Evolutionary conservation across 805 yeast genomes (phyloP), one percentile per base, ranked within the genome.

Genomic region (Ogataea pini): DNA sequence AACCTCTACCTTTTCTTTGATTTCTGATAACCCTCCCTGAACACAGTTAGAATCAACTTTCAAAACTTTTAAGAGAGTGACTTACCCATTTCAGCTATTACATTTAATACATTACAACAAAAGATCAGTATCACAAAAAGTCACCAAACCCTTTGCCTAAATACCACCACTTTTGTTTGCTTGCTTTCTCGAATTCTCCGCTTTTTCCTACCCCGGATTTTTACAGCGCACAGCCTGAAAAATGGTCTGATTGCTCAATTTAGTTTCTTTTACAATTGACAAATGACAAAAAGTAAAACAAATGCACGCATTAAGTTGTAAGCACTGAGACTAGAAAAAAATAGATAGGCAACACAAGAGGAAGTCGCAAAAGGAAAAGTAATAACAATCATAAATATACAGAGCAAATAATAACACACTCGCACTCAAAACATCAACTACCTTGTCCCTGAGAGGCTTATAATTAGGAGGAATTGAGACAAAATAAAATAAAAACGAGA

Each of bases 1-100:
- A 91, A 75, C 98, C 97, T 78, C 96, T 96, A 86, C 97, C 97
- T 83, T 94, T 92, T 89, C 99, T 91, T 86, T 92, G 99, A 85
- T 92, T 92, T 82, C 98, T 95, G 83, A 92, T 92, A 80, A 92
- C 99, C 85, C 97, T 89, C 86, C 96, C 96, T 83, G 24, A 7
- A 24, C 31, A 13, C 16, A 14, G 27, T 14, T 14, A 25, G 13
- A 7, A 4, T 22, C 9, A 17, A 8, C 8, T 4, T n/a, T n/a
- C n/a, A n/a, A n/a, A n/a, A n/a, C n/a, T n/a, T n/a, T n/a, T n/a
- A n/a, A n/a, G n/a, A n/a, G n/a, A n/a, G n/a, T n/a, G 25, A 38
- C 42, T 7, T 27, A 38, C 42, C 42, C 42, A 36, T 36, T 31
- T 7, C 9, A 10, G 14, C 13, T 28, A 10, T 28, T 28, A 4